phyloP scores from a whole-genome alignment of 441 rosid genomes.

The Populus hybrid region DNA sequence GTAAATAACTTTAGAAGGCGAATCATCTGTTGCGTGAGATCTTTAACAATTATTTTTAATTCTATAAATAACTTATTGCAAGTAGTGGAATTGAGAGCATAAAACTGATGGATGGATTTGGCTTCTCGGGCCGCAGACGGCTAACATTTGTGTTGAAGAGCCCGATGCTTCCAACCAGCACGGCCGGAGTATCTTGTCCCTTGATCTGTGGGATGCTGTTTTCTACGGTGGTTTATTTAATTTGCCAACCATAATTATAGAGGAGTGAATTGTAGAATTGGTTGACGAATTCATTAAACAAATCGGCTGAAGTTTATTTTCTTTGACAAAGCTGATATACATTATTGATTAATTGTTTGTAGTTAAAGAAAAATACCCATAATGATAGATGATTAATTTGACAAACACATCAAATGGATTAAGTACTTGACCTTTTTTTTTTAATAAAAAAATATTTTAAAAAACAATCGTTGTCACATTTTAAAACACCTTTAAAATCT shows the following conservation, averaged over 20 bases:
- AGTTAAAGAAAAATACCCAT: too few species aligned
- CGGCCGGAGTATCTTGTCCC: not conserved
- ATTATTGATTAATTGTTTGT: too few species aligned
- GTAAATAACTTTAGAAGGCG: constrained; percentile 16
- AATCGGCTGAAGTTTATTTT: not conserved
- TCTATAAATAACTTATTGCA: not conserved
- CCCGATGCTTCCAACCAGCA: not conserved
- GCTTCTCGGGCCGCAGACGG: not conserved
- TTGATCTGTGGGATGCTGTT: not conserved
- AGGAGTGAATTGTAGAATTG: not conserved
- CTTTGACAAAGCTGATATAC: too few species aligned
- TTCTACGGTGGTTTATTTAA: not conserved
- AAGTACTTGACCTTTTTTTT: too few species aligned
- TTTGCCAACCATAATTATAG: not conserved
- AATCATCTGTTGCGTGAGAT: not conserved
- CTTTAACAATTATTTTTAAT: not conserved
- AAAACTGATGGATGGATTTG: not conserved
- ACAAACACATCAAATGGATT: too few species aligned
- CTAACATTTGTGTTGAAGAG: not conserved
- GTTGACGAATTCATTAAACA: not conserved
- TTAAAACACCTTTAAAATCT: not conserved
- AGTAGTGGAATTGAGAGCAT: not conserved
- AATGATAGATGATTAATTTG: too few species aligned
- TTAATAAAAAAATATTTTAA: too few species aligned
- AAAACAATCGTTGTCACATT: too few species aligned